Evolutionary conservation across 176 grass and related monocot species (phyloP).

Genomic region (Oryza longistaminata): DNA sequence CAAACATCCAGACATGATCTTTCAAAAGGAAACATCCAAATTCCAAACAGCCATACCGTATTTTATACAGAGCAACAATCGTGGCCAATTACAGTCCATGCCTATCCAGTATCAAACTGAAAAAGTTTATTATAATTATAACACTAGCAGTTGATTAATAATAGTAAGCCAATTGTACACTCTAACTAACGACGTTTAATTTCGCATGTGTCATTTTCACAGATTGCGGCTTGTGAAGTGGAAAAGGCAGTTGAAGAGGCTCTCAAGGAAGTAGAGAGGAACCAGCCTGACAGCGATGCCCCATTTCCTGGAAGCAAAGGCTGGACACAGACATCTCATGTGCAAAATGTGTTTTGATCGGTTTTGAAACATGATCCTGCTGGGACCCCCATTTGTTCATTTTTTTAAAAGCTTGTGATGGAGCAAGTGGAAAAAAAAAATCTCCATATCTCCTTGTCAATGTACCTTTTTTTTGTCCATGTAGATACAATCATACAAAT

Average conservation of each 20-base stretch:
- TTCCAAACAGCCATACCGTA: background rate
- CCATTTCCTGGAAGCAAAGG: slow-evolving; percentile 41
- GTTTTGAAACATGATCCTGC: background rate
- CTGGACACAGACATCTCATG: slow-evolving; percentile 36
- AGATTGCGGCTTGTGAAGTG: slow-evolving; percentile 66
- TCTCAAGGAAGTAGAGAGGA: slow-evolving; percentile 53
- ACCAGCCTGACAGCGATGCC: slow-evolving; percentile 14
- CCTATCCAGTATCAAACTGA: background rate
- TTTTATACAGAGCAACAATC: background rate
- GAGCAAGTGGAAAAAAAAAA: slow-evolving; percentile 1
- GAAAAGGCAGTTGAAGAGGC: slow-evolving; percentile 65
- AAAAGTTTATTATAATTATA: background rate
- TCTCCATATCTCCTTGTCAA: background rate
- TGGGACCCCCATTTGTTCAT: background rate
- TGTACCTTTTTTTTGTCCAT: background rate
- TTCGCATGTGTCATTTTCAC: slow-evolving; percentile 12
- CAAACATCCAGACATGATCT: background rate
- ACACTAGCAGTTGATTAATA: background rate
- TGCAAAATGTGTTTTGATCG: slow-evolving; percentile 53
- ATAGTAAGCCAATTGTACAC: background rate
- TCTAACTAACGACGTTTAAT: background rate
- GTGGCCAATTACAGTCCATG: background rate
- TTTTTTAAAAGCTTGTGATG: slow-evolving; percentile 6
- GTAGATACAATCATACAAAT: background rate
- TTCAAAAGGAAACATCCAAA: background rate